Conservation (phyloP, 1,284 basidiomycete species). For the Puccinia brachypodii region DNA sequence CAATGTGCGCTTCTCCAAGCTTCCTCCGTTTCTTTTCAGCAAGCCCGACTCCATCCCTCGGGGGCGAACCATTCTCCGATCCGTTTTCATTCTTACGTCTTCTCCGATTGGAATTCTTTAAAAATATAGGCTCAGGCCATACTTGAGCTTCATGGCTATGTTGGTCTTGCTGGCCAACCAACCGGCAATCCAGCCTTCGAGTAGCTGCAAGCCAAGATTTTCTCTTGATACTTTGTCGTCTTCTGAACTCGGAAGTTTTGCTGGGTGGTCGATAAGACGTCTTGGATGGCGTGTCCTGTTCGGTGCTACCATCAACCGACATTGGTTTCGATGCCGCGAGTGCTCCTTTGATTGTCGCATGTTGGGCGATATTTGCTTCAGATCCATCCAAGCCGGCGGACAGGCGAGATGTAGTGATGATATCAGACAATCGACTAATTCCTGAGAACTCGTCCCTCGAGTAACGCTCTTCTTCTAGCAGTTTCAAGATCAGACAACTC, state of each 20-base stretch:
- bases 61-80: background rate
- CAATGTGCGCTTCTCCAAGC: background rate
- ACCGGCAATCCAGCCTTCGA: slow-evolving; percentile 19
- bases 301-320: background rate
- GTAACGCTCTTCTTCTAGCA: slow-evolving; percentile 31
- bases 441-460: slow-evolving; percentile 15
- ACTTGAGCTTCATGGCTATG: background rate
- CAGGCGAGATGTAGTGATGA: slow-evolving; percentile 32
- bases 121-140: slow-evolving; percentile 43
- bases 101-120: background rate
- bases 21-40: background rate
- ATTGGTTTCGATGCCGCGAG: slow-evolving; percentile 7
- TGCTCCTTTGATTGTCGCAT: slow-evolving; percentile 29
- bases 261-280: slow-evolving; percentile 15
- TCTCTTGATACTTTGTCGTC: slow-evolving; percentile 19
- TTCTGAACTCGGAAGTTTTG: slow-evolving; percentile 26
- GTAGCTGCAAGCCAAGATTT: slow-evolving; percentile 34
- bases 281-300: background rate
- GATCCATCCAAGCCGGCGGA: slow-evolving; percentile 3
- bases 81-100: background rate
- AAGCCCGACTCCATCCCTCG: background rate
- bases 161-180: background rate
- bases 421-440: slow-evolving; percentile 35
- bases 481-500: slow-evolving; percentile 2
- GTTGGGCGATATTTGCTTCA: slow-evolving; percentile 18